Conservation (phyloP, 768 basidiomycete species). For the Macrolepiota albuminosa region DNA sequence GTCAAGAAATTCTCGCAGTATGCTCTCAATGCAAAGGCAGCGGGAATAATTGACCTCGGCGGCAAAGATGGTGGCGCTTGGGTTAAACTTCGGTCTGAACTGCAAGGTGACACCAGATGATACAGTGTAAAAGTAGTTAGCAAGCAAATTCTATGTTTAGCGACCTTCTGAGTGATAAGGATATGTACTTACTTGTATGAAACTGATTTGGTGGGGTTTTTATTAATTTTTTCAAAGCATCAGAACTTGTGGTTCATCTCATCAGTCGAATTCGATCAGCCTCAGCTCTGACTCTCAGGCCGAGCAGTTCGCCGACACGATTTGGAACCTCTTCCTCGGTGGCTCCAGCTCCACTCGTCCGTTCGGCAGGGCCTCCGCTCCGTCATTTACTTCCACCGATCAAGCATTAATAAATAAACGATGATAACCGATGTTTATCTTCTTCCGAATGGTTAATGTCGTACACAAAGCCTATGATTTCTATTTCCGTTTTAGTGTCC, state of each 20-base stretch:
- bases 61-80: not conserved
- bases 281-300: constrained; percentile 51
- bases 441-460: too few species aligned
- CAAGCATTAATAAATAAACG: too few species aligned
- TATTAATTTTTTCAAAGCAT: too few species aligned
- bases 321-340: constrained; percentile 66
- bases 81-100: not conserved
- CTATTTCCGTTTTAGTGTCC: too few species aligned
- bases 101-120: not conserved
- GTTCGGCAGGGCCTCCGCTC: constrained; percentile 39
- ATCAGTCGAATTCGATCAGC: constrained; percentile 19
- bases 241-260: too few species aligned
- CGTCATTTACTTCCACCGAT: too few species aligned
- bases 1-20: constrained; percentile 41
- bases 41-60: not conserved
- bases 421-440: too few species aligned
- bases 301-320: constrained; percentile 44
- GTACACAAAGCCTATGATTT: too few species aligned
- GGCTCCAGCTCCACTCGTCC: constrained; percentile 54
- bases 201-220: too few species aligned
- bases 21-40: constrained; percentile 23
- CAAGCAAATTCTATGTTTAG: not conserved
- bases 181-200: not conserved
- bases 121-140: not conserved
- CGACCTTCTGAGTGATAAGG: not conserved